Evolutionary conservation across 495 filamentous ascomycete species (phyloP).

Genomic region (Tetracladium setigerum): DNA sequence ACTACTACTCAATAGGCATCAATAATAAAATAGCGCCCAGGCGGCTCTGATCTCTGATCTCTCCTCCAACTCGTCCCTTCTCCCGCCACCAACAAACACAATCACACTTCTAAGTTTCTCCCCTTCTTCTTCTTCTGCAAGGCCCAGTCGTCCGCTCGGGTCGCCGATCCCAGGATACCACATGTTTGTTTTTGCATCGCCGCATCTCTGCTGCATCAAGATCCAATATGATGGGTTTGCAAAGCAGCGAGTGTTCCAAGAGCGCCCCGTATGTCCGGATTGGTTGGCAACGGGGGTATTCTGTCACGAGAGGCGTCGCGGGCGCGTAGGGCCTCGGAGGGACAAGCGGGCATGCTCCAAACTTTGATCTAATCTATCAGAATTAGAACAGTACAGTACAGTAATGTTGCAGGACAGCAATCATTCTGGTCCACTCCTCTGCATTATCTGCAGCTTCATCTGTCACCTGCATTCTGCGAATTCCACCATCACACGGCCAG

Average conservation of each 20-base stretch:
- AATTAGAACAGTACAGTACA: not conserved
- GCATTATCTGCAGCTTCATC: no score
- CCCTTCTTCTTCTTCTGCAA: no score
- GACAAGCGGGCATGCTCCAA: not conserved
- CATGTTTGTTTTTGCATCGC: conserved; percentile 6
- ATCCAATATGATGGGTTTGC: conserved; percentile 12
- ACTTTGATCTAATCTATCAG: not conserved
- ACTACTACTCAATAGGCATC: no score
- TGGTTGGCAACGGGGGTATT: conserved; percentile 12
- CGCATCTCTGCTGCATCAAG: not conserved
- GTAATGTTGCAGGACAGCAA: no score
- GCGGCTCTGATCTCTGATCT: no score
- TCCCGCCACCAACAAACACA: no score
- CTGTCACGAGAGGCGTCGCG: conserved; percentile 20
- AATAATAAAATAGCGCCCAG: no score
- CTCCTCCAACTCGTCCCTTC: no score
- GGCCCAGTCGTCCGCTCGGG: not conserved
- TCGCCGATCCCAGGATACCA: conserved; percentile 8
- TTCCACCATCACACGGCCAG: not conserved
- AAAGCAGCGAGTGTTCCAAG: conserved; percentile 21
- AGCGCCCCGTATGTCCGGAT: conserved; percentile 6
- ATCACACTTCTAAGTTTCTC: no score
- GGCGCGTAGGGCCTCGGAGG: conserved; percentile 14
- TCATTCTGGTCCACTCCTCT: no score
- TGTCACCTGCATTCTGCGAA: no score